Evolutionary conservation across 163 green algal genomes (phyloP).

Genomic region (Coccomyxa subellipsoidea): DNA sequence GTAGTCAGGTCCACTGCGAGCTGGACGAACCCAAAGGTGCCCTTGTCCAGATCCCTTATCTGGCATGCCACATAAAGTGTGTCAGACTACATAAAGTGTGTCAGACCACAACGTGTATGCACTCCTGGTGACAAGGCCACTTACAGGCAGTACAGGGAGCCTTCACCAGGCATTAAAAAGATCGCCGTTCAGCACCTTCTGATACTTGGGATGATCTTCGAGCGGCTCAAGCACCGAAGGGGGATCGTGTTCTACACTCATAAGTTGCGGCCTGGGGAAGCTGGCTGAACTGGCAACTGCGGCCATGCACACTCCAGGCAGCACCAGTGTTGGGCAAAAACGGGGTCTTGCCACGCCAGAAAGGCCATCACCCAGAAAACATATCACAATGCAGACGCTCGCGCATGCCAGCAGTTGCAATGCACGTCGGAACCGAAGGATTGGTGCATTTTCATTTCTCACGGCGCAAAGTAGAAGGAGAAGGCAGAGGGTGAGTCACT

Average conservation of each 20-base stretch:
- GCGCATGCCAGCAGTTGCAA: neutral
- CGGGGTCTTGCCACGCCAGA: neutral
- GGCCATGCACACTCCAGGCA: neutral
- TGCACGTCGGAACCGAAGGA: neutral
- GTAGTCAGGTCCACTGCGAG: constrained; percentile 71
- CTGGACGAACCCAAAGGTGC: constrained; percentile 87
- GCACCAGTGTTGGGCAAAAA: neutral
- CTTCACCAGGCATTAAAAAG: neutral
- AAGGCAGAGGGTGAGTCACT: neutral
- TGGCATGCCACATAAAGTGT: constrained; percentile 10
- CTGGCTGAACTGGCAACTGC: neutral
- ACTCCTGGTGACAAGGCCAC: too few relatives aligned
- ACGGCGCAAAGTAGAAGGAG: neutral
- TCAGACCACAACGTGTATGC: neutral
- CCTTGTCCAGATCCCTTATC: constrained; percentile 72
- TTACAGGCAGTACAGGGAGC: too few relatives aligned
- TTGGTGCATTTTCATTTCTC: neutral
- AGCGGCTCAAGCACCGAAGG: constrained; percentile 2
- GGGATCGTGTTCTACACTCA: neutral
- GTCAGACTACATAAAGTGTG: neutral
- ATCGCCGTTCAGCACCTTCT: neutral
- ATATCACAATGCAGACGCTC: neutral
- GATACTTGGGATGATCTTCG: constrained; percentile 9
- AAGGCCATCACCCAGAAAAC: neutral
- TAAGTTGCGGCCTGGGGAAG: neutral